phyloP scores from a whole-genome alignment of 306 rosid species.

The Astragalus glycyphyllos region DNA sequence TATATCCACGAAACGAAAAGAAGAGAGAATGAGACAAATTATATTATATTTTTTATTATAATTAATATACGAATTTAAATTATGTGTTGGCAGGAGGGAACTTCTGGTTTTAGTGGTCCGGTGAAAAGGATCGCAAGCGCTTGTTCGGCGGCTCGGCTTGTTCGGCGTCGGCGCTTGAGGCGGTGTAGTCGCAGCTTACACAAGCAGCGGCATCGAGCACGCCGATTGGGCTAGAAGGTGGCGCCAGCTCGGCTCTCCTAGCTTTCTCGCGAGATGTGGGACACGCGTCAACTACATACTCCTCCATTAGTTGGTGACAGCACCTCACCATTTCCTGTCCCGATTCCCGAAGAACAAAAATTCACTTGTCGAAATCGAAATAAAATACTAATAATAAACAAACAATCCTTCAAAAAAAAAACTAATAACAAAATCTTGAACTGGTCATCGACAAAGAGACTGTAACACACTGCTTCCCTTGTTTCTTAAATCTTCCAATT shows the following conservation, averaged over 20 bases:
- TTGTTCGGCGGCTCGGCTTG: slow-evolving; percentile 53
- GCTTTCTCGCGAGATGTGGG: slow-evolving; percentile 39
- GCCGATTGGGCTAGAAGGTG: slow-evolving; percentile 70
- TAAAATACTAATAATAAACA: neutral
- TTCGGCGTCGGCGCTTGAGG: slow-evolving; percentile 9
- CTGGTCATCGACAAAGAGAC: neutral
- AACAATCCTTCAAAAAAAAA: neutral
- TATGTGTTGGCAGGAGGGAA: neutral
- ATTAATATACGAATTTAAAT: neutral
- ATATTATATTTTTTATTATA: too few relatives aligned
- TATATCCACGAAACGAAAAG: slow-evolving; percentile 18
- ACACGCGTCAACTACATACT: slow-evolving; percentile 72
- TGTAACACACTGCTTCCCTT: slow-evolving; percentile 46
- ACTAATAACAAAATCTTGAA: neutral
- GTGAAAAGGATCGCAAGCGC: slow-evolving; percentile 50
- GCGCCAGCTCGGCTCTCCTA: slow-evolving; percentile 37
- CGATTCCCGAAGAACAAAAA: slow-evolving; percentile 42
- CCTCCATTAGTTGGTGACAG: slow-evolving; percentile 89
- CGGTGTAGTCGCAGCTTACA: slow-evolving; percentile 55
- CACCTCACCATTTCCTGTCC: slow-evolving; percentile 77
- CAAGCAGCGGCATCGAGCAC: slow-evolving; percentile 73
- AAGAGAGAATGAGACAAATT: neutral
- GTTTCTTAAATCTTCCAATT: slow-evolving; percentile 38
- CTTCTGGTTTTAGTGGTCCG: slow-evolving; percentile 41
- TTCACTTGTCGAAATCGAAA: slow-evolving; percentile 33